These are phyloP conservation scores for Puccinia polysora DNA, from an alignment of 1,284 basidiomycete species.

Conservation along the genomic window DNA sequence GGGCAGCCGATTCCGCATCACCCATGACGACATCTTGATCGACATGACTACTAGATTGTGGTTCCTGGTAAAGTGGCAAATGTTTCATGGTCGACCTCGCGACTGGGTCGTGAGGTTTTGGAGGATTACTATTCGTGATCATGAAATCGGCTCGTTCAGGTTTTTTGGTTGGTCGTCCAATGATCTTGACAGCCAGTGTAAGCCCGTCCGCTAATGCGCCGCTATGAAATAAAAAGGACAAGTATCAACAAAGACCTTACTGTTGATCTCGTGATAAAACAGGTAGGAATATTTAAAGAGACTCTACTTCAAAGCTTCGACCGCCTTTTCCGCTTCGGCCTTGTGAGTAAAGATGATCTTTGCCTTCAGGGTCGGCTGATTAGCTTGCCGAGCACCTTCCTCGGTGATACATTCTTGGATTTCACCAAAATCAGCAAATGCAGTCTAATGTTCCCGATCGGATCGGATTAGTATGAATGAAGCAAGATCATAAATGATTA, in stretches of 20 bases:
- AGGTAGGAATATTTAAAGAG: not conserved
- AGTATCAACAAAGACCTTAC: not conserved
- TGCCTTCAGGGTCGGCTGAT: slow-evolving; percentile 23
- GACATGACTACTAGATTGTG: too few relatives aligned
- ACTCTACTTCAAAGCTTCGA: slow-evolving; percentile 32
- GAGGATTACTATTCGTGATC: not conserved
- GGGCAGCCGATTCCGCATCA: not conserved
- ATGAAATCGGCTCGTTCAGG: slow-evolving; percentile 28
- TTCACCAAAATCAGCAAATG: slow-evolving; percentile 36
- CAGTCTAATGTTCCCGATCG: slow-evolving; percentile 8
- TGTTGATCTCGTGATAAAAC: not conserved
- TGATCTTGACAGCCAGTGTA: slow-evolving; percentile 20
- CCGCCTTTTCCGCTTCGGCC: slow-evolving; percentile 17
- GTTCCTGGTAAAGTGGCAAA: too few relatives aligned
- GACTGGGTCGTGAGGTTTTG: not conserved
- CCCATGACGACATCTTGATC: slow-evolving; percentile 10
- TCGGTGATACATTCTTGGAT: slow-evolving; percentile 39
- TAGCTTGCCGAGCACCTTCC: slow-evolving; percentile 28
- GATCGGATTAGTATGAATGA: not conserved
- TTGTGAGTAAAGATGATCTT: slow-evolving; percentile 26
- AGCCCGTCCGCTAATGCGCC: slow-evolving; percentile 32
- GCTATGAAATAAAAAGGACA: not conserved
- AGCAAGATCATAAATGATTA: not conserved
- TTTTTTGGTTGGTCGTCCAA: slow-evolving; percentile 24
- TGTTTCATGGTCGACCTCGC: not conserved